Evolutionary conservation across 352 stramenopile genomes (phyloP).

Genomic region (Globisporangium perplexum): DNA sequence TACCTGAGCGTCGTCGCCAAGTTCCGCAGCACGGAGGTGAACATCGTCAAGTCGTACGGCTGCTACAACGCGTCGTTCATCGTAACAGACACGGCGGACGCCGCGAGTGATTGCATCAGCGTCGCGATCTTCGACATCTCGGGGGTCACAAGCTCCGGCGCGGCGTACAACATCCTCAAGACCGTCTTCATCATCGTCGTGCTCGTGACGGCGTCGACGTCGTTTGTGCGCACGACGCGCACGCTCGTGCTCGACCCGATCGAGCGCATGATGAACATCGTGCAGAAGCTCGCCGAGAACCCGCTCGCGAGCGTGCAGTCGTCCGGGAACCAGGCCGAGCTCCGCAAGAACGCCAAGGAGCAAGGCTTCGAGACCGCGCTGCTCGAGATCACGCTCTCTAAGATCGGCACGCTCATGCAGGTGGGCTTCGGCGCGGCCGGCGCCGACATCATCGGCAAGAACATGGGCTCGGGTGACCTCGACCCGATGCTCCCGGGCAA

Average conservation of each 20-base stretch:
- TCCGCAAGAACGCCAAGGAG: slow-evolving; percentile 76
- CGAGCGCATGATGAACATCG: slow-evolving; percentile 89
- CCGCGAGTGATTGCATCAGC: slow-evolving; percentile 52
- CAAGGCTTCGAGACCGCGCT: slow-evolving; percentile 71
- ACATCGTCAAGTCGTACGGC: slow-evolving; percentile 73
- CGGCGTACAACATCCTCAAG: slow-evolving; percentile 83
- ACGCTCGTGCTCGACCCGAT: slow-evolving; percentile 86
- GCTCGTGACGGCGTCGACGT: slow-evolving; percentile 69
- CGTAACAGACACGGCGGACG: slow-evolving; percentile 39
- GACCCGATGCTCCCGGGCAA: slow-evolving; percentile 88
- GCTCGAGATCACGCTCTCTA: slow-evolving; percentile 77
- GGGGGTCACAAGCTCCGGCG: slow-evolving; percentile 29
- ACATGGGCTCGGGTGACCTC: slow-evolving; percentile 84
- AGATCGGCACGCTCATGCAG: slow-evolving; percentile 83
- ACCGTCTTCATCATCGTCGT: slow-evolving; percentile 86
- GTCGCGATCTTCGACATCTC: slow-evolving; percentile 86
- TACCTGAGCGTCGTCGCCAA: slow-evolving; percentile 34
- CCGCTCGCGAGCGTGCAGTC: slow-evolving; percentile 80
- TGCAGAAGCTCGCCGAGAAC: slow-evolving; percentile 86
- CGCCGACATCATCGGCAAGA: slow-evolving; percentile 82
- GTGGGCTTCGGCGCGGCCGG: slow-evolving; percentile 78
- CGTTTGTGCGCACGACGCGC: slow-evolving; percentile 80
- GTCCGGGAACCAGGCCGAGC: slow-evolving; percentile 49
- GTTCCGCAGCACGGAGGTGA: slow-evolving; percentile 53
- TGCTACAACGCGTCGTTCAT: slow-evolving; percentile 68